Evolutionary conservation across 306 rosid genomes (phyloP).

Genomic region (Lathyrus sativus): DNA sequence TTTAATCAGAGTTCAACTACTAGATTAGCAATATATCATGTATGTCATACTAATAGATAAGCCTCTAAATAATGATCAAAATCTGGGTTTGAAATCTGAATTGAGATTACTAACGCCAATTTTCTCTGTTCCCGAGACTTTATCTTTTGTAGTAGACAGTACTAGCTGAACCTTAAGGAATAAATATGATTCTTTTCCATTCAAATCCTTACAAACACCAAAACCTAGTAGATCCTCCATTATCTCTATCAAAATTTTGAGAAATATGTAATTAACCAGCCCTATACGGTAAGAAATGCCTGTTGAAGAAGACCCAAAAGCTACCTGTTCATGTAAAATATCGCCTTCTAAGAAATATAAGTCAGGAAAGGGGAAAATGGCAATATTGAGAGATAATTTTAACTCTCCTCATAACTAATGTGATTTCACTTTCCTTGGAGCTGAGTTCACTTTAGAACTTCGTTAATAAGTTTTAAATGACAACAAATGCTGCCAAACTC

Average conservation of each 20-base stretch:
- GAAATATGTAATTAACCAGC: conserved; percentile 1
- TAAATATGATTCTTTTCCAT: conserved; percentile 14
- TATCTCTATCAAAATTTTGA: conserved; percentile 7
- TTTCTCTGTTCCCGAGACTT: conserved; percentile 13
- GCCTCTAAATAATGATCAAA: conserved; percentile 7
- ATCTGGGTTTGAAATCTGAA: conserved; percentile 4
- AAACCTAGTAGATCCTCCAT: conserved; percentile 25
- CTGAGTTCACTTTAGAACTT: too few relatives aligned
- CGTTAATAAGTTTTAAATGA: too few relatives aligned
- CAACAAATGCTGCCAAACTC: not conserved
- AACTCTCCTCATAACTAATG: conserved; percentile 17
- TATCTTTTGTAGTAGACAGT: not conserved
- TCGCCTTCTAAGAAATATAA: not conserved
- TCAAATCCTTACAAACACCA: conserved; percentile 31
- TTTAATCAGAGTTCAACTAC: conserved; percentile 18
- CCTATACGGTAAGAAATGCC: not conserved
- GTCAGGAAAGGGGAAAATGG: conserved; percentile 16
- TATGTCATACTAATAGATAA: not conserved
- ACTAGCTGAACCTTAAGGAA: not conserved
- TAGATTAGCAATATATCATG: not conserved
- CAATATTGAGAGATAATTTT: not conserved
- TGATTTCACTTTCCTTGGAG: not conserved
- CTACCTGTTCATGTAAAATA: not conserved
- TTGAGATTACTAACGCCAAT: conserved; percentile 12
- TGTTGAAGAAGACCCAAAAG: not conserved